phyloP scores from a whole-genome alignment of 768 basidiomycete species.

The Phylloporus sp. region DNA sequence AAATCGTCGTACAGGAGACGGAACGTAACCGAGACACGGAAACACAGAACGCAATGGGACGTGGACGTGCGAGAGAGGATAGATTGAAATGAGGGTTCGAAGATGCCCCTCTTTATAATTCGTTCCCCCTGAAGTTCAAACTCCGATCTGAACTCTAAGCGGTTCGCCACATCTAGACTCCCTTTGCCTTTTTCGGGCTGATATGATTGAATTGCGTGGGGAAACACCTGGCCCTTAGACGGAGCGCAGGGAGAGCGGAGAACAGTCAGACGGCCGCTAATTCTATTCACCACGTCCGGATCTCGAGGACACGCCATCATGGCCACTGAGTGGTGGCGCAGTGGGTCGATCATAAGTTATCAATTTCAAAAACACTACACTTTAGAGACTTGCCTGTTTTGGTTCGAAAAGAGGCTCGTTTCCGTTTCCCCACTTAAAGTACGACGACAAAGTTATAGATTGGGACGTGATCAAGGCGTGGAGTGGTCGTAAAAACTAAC shows the following conservation, averaged over 20 bases:
- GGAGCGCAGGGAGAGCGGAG: neutral
- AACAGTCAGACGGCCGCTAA: neutral
- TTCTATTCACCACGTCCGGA: neutral
- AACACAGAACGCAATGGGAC: conserved; percentile 46
- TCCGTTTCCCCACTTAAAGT: conserved; percentile 1
- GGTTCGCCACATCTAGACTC: conserved; percentile 19
- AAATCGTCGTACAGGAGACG: conserved; percentile 49
- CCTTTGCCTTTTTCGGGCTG: conserved; percentile 16
- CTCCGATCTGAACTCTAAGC: conserved; percentile 44
- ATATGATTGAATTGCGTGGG: conserved; percentile 21
- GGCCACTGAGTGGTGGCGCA: neutral
- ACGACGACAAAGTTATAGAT: conserved; percentile 7
- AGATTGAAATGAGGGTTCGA: conserved; percentile 25
- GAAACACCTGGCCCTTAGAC: neutral
- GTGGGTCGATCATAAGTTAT: conserved; percentile 10
- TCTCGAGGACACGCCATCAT: conserved; percentile 4
- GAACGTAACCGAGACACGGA: conserved; percentile 54
- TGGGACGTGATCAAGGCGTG: conserved; percentile 19
- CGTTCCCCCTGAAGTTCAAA: conserved; percentile 37
- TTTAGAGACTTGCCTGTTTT: conserved; percentile 2
- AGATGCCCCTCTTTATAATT: conserved; percentile 43
- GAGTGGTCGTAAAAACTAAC: conserved; percentile 21
- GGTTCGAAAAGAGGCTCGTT: neutral
- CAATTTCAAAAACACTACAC: conserved; percentile 19
- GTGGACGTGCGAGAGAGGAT: conserved; percentile 48